phyloP scores from a whole-genome alignment of 305 asterid genomes.

The Fraxinus sp. region DNA sequence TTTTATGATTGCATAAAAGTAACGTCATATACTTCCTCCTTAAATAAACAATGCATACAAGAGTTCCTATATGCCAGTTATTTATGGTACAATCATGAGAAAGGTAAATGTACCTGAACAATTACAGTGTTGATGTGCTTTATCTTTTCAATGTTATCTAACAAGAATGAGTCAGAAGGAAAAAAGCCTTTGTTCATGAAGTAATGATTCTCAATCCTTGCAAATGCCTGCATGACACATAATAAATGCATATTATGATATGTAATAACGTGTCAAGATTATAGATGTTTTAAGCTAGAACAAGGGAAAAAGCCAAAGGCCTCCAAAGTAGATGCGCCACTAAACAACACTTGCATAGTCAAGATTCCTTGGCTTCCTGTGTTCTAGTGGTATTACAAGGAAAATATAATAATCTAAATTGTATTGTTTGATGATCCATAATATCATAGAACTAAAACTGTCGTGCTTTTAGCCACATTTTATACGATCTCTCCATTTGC shows the following conservation, averaged over 20 bases:
- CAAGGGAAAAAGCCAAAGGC: background rate
- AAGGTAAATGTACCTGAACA: conserved; percentile 67
- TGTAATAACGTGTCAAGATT: background rate
- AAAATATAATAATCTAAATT: background rate
- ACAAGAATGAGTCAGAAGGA: conserved; percentile 66
- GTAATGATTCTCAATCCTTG: conserved; percentile 97
- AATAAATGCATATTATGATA: conserved; percentile 16
- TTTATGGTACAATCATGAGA: background rate
- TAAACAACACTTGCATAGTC: background rate
- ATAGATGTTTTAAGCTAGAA: background rate
- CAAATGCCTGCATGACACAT: conserved; percentile 69
- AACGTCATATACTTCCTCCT: background rate
- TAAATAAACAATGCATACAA: background rate
- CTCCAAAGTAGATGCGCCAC: background rate
- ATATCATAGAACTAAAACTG: background rate
- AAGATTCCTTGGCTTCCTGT: background rate
- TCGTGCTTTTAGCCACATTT: background rate
- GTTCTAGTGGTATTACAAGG: background rate
- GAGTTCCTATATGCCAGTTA: background rate
- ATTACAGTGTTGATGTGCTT: conserved; percentile 71
- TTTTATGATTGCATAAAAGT: background rate
- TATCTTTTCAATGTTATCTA: conserved; percentile 84
- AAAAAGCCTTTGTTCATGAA: conserved; percentile 87
- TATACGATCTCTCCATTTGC: background rate
- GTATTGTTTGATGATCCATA: background rate